A percentile compares a stretch with the other conserved stretches of the same genome.
Conservation (phyloP, 805 yeast genomes). For the Ogataea nonfermentans region DNA sequence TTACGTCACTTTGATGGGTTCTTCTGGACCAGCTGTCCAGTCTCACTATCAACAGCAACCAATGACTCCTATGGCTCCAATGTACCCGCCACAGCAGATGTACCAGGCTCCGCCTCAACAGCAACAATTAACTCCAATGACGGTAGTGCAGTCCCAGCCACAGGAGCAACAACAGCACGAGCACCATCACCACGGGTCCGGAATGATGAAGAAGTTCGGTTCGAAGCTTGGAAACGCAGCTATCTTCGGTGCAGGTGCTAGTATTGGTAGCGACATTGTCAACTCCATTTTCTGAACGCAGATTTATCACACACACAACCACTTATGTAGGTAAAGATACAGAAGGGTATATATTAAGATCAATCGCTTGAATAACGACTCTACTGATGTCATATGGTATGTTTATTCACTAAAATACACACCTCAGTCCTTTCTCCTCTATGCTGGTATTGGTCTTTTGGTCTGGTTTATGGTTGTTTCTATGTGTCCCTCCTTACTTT, state of each 20-base stretch:
- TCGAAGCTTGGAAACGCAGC: conserved; percentile 92
- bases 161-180: conserved; percentile 21
- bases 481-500: conserved; percentile 56
- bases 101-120: conserved; percentile 19
- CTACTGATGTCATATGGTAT: not conserved
- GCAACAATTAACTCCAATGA: conserved; percentile 22
- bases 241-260: conserved; percentile 96
- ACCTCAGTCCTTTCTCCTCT: conserved; percentile 6
- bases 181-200: conserved; percentile 21
- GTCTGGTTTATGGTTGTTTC: not conserved
- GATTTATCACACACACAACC: too few relatives aligned
- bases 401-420: conserved; percentile 12
- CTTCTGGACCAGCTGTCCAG: conserved; percentile 6
- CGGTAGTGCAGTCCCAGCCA: conserved; percentile 19
- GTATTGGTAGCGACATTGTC: conserved; percentile 84
- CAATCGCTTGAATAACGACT: conserved; percentile 1
- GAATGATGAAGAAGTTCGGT: conserved; percentile 62
- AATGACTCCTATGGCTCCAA: conserved; percentile 15
- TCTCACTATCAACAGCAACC: conserved; percentile 25
- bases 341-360: too few relatives aligned
- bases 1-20: conserved; percentile 55
- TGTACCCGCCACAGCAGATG: conserved; percentile 19
- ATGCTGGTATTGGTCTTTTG: conserved; percentile 6
- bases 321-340: too few relatives aligned
- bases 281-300: conserved; percentile 58